These are phyloP conservation scores for Physcomitrellopsis africana DNA, from an alignment of 225 moss, liverwort and hornwort species.

Conservation along the genomic window DNA sequence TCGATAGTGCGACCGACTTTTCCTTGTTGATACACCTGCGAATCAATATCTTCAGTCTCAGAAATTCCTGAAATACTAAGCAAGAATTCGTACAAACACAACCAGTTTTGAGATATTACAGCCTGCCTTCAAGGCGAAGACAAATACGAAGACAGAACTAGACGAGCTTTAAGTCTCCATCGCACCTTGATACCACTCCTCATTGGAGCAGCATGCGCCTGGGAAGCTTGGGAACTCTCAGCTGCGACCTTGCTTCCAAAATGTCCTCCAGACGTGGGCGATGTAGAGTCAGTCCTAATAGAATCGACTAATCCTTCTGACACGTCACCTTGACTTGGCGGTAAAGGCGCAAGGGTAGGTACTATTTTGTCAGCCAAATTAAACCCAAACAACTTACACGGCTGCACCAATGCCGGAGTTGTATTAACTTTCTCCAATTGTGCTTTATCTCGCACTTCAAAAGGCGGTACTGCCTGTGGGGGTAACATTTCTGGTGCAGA, in stretches of 20 bases:
- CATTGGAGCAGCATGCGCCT: slow-evolving; percentile 36
- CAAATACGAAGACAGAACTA: not conserved
- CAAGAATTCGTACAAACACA: not conserved
- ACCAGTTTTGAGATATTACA: not conserved
- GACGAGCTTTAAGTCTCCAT: not conserved
- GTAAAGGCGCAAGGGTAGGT: slow-evolving; percentile 28
- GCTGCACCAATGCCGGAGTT: slow-evolving; percentile 42
- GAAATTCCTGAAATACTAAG: too few species aligned
- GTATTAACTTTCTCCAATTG: slow-evolving; percentile 42
- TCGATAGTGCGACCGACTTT: slow-evolving; percentile 59
- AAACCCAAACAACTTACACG: slow-evolving; percentile 72
- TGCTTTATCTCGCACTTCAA: slow-evolving; percentile 34
- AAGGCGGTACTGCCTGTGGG: slow-evolving; percentile 37
- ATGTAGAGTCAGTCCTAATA: slow-evolving; percentile 28
- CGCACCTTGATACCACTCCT: slow-evolving; percentile 75
- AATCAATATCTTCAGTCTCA: not conserved
- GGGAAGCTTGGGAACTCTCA: slow-evolving; percentile 36
- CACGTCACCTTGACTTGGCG: slow-evolving; percentile 39
- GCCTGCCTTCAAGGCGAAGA: too few species aligned
- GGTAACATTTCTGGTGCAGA: slow-evolving; percentile 39
- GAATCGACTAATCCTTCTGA: slow-evolving; percentile 46
- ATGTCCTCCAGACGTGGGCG: slow-evolving; percentile 31
- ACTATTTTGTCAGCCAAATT: slow-evolving; percentile 47
- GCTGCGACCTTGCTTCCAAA: slow-evolving; percentile 29
- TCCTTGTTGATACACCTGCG: slow-evolving; percentile 55